Evolutionary conservation across 2,329 filamentous ascomycete genomes (phyloP).

Genomic region (Colletotrichum chlorophyti): DNA sequence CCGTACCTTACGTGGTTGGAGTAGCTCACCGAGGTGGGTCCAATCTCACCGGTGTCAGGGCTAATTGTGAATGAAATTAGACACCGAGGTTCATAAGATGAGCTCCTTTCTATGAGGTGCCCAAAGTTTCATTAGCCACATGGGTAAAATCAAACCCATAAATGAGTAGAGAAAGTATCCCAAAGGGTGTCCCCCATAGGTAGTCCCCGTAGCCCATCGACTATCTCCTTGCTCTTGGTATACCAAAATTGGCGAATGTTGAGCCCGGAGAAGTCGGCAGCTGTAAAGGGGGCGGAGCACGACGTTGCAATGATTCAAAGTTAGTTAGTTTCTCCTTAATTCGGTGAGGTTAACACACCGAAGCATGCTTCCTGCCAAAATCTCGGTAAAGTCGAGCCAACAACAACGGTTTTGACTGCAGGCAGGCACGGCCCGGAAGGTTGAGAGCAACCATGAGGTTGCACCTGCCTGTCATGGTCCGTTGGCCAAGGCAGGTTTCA

Average conservation of each 20-base stretch:
- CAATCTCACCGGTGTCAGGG: not conserved
- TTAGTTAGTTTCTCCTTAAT: constrained; percentile 7
- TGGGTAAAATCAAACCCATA: no score
- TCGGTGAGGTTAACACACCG: constrained; percentile 19
- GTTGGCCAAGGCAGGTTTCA: not conserved
- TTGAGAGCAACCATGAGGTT: not conserved
- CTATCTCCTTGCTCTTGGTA: no score
- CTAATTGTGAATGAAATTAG: not conserved
- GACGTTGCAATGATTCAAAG: not conserved
- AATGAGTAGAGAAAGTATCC: no score
- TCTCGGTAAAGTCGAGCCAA: not conserved
- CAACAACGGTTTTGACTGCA: constrained; percentile 8
- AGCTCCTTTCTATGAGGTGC: not conserved
- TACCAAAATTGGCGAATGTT: no score
- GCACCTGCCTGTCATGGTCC: not conserved
- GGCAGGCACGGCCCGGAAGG: constrained; percentile 12
- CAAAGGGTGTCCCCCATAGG: not conserved
- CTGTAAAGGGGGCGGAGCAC: not conserved
- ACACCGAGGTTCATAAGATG: not conserved
- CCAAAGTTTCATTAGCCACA: no score
- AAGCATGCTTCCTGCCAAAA: not conserved
- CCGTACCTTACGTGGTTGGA: not conserved
- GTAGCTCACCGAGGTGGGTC: constrained; percentile 7
- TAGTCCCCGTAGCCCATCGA: no score
- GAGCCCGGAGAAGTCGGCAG: not conserved